Evolutionary conservation across 1,139 yeast species (phyloP).

Genomic region (Kurtzmaniella natalensis): DNA sequence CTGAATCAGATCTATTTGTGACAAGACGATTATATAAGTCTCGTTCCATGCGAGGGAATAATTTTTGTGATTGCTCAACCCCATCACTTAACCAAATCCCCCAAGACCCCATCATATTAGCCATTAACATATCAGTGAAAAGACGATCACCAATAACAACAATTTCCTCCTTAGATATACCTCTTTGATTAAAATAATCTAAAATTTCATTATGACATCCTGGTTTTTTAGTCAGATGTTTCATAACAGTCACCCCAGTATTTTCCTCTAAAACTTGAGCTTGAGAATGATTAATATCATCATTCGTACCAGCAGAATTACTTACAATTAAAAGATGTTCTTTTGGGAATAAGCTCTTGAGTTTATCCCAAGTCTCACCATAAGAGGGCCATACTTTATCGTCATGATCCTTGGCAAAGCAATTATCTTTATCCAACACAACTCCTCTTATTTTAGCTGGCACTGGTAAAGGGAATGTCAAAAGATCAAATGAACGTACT

Average conservation of each 20-base stretch:
- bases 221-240: conserved; percentile 83
- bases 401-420: conserved; percentile 83
- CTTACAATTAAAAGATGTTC: conserved; percentile 76
- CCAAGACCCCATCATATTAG: conserved; percentile 86
- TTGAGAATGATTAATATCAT: conserved; percentile 57
- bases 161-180: conserved; percentile 51
- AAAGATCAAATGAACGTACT: conserved; percentile 61
- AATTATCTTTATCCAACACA: conserved; percentile 91
- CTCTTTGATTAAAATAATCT: conserved; percentile 48
- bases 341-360: conserved; percentile 56
- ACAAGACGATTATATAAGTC: conserved; percentile 31
- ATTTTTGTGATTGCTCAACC: conserved; percentile 51
- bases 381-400: conserved; percentile 80
- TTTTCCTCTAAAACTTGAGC: conserved; percentile 60
- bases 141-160: conserved; percentile 88
- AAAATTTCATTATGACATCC: conserved; percentile 76
- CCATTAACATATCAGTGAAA: conserved; percentile 90
- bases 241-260: conserved; percentile 73
- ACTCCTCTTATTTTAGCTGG: conserved; percentile 58
- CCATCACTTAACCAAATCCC: conserved; percentile 84
- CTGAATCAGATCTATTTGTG: conserved; percentile 13
- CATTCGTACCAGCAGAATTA: conserved; percentile 89
- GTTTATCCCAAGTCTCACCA: conserved; percentile 51
- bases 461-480: conserved; percentile 42
- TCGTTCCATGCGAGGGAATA: conserved; percentile 53